These are phyloP conservation scores for Diutina pseudorugosa DNA, from an alignment of 1,139 yeast species.

Conservation along the genomic window DNA sequence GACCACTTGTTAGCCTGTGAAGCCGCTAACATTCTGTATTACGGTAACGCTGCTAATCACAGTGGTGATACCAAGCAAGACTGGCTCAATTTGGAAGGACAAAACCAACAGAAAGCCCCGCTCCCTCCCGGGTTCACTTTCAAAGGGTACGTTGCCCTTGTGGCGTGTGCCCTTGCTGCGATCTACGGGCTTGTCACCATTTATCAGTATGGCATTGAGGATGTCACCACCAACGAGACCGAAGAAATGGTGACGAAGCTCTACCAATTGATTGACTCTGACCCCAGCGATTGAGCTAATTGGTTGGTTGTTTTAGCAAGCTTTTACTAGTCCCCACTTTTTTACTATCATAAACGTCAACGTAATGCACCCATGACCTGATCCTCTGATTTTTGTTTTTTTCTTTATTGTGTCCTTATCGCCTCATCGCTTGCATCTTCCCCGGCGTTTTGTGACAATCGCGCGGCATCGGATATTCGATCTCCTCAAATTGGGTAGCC, in stretches of 20 bases:
- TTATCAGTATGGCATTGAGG: slow-evolving; percentile 49
- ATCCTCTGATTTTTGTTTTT: too few relatives aligned
- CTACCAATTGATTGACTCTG: slow-evolving; percentile 7
- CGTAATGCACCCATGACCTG: neutral
- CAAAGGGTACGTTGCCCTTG: slow-evolving; percentile 55
- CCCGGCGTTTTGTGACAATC: neutral
- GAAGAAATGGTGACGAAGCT: slow-evolving; percentile 13
- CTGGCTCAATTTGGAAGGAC: slow-evolving; percentile 45
- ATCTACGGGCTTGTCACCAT: slow-evolving; percentile 45
- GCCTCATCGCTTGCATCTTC: neutral
- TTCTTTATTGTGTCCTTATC: too few relatives aligned
- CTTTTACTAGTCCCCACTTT: too few relatives aligned
- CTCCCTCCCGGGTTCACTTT: slow-evolving; percentile 60
- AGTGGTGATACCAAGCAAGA: slow-evolving; percentile 15
- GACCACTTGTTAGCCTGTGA: slow-evolving; percentile 52
- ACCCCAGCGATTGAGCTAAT: slow-evolving; percentile 5
- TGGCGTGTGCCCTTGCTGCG: slow-evolving; percentile 45
- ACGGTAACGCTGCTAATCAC: slow-evolving; percentile 69
- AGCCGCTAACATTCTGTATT: slow-evolving; percentile 31
- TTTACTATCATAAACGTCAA: neutral
- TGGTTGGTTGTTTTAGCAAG: too few relatives aligned
- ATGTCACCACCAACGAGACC: slow-evolving; percentile 35
- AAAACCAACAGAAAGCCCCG: slow-evolving; percentile 40
- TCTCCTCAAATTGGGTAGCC: neutral
- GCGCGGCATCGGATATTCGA: slow-evolving; percentile 3